A percentile compares a stretch with the other conserved stretches of the same genome.
Conservation (phyloP, 2,329 filamentous ascomycete genomes). For the Aspergillus puulaauensis region DNA sequence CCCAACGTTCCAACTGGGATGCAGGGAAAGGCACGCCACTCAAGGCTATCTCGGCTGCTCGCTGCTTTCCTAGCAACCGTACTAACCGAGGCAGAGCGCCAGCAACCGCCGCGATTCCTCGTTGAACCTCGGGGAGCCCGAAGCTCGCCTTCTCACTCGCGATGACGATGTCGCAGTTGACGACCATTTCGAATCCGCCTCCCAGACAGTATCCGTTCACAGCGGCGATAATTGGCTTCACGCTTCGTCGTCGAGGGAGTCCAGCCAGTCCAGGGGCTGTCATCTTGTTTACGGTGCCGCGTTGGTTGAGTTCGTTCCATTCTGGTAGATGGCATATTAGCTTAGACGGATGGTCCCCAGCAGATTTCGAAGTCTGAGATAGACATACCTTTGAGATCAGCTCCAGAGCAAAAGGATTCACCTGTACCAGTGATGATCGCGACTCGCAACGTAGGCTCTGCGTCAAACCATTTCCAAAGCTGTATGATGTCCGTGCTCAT, state of each 20-base stretch:
- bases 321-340: slow-evolving; percentile 30
- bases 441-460: slow-evolving; percentile 60
- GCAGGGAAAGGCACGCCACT: slow-evolving; percentile 62
- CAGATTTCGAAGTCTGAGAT: background rate
- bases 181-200: slow-evolving; percentile 73
- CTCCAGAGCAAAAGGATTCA: slow-evolving; percentile 67
- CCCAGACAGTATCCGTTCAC: slow-evolving; percentile 75
- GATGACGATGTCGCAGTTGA: slow-evolving; percentile 69
- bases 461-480: slow-evolving; percentile 62
- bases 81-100: slow-evolving; percentile 68
- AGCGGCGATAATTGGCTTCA: slow-evolving; percentile 74
- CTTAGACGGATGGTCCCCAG: too few relatives aligned
- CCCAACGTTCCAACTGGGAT: slow-evolving; percentile 62
- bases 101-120: slow-evolving; percentile 69
- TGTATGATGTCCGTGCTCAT: slow-evolving; percentile 45
- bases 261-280: slow-evolving; percentile 61
- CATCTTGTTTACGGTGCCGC: slow-evolving; percentile 31
- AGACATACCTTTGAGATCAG: slow-evolving; percentile 58
- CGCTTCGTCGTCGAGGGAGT: slow-evolving; percentile 64
- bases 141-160: slow-evolving; percentile 57
- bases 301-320: slow-evolving; percentile 53
- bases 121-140: slow-evolving; percentile 68
- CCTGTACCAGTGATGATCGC: slow-evolving; percentile 64
- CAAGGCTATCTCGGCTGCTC: slow-evolving; percentile 70
- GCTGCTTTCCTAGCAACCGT: slow-evolving; percentile 64